Conservation (phyloP, 805 yeast species). For the Cyberlindnera saturnus region DNA sequence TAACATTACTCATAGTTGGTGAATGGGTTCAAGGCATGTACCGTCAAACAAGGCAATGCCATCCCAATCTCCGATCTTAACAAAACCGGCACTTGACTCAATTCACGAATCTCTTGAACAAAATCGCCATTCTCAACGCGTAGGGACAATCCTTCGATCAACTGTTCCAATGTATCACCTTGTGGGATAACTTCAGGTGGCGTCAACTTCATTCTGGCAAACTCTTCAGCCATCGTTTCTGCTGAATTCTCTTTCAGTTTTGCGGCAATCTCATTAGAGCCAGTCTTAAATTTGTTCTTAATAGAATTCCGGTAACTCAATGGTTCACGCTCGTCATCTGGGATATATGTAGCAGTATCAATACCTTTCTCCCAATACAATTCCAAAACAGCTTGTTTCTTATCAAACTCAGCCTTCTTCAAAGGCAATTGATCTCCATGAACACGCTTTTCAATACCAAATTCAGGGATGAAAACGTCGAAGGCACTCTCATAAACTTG, state of each 20-base stretch:
- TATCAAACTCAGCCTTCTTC: conserved; percentile 87
- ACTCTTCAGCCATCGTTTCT: conserved; percentile 41
- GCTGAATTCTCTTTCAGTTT: conserved; percentile 31
- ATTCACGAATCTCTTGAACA: conserved; percentile 78
- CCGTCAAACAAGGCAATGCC: conserved; percentile 93
- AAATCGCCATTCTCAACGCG: conserved; percentile 54
- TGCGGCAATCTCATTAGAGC: conserved; percentile 67
- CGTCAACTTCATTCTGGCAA: conserved; percentile 42
- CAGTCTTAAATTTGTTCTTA: conserved; percentile 69
- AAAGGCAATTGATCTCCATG: conserved; percentile 96
- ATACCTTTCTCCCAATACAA: conserved; percentile 90
- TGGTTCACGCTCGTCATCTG: conserved; percentile 81
- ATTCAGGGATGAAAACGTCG: conserved; percentile 86
- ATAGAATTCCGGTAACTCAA: conserved; percentile 72
- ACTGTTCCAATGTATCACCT: conserved; percentile 41
- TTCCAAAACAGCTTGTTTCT: conserved; percentile 59
- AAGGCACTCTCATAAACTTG: conserved; percentile 96
- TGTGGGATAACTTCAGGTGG: conserved; percentile 29
- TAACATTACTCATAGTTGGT: conserved; percentile 20
- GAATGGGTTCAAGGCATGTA: conserved; percentile 87
- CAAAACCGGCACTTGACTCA: conserved; percentile 75
- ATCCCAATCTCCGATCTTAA: conserved; percentile 89
- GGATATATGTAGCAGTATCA: conserved; percentile 86
- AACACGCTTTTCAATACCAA: conserved; percentile 92
- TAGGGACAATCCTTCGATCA: conserved; percentile 49